phyloP scores from a whole-genome alignment of 768 basidiomycete species.

The Hebeloma cylindrosporum region DNA sequence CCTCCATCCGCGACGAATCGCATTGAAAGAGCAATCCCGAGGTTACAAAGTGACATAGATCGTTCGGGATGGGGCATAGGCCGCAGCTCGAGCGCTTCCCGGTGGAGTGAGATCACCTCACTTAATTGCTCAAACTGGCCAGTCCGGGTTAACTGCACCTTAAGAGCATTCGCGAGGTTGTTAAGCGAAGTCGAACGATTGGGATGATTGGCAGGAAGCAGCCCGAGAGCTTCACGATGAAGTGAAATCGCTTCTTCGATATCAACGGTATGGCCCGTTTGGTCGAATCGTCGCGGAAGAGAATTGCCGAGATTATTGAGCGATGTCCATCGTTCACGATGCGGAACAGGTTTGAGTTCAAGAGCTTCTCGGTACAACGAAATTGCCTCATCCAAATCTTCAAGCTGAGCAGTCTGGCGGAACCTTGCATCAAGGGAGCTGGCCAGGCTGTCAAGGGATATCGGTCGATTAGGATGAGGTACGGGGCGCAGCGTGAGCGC shows the following conservation, averaged over 20 bases:
- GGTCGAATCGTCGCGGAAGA: neutral
- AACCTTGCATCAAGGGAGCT: neutral
- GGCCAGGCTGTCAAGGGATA: neutral
- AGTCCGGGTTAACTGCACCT: neutral
- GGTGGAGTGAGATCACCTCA: neutral
- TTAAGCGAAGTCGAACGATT: neutral
- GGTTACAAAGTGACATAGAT: conserved; percentile 3
- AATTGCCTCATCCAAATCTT: conserved; percentile 2
- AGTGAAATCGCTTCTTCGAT: conserved; percentile 1
- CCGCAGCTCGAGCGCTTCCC: neutral
- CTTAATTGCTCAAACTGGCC: neutral
- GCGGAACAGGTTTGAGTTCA: neutral
- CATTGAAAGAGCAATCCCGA: neutral
- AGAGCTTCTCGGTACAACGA: neutral
- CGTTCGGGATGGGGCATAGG: neutral
- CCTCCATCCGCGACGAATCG: neutral
- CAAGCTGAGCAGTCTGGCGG: neutral
- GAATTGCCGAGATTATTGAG: conserved; percentile 8
- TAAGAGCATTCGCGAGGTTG: conserved; percentile 4
- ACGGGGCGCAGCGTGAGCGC: neutral
- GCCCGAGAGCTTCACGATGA: neutral
- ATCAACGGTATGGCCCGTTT: neutral
- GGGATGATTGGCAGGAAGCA: neutral
- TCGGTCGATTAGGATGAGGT: neutral
- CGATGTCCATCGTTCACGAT: neutral